These are phyloP conservation scores for Thecaphora thlaspeos DNA, from an alignment of 1,284 basidiomycete species.

Conservation along the genomic window DNA sequence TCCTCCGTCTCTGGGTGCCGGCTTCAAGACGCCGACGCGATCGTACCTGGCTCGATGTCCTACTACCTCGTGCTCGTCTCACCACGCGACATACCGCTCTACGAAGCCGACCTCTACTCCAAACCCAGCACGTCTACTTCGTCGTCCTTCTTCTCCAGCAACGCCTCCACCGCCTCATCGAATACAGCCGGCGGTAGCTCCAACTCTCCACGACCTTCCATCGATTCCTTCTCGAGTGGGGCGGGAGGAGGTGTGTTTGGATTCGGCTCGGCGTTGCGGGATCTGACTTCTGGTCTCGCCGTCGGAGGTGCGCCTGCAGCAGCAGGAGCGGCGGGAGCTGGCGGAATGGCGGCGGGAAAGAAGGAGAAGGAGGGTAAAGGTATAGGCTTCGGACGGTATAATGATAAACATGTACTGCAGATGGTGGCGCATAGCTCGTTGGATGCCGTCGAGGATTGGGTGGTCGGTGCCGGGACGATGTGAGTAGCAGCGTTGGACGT, in stretches of 20 bases:
- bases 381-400: constrained; percentile 24
- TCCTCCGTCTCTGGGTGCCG: too few species aligned
- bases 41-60: constrained; percentile 10
- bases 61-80: constrained; percentile 56
- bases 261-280: constrained; percentile 9
- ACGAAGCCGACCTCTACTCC: constrained; percentile 51
- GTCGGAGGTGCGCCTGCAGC: background rate
- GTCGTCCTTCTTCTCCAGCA: constrained; percentile 7
- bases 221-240: background rate
- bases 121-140: constrained; percentile 17
- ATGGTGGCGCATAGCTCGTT: constrained; percentile 55
- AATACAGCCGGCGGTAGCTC: background rate
- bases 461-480: constrained; percentile 38
- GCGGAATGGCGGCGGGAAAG: constrained; percentile 1
- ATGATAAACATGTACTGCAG: constrained; percentile 38
- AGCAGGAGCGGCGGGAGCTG: background rate
- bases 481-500: constrained; percentile 14
- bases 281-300: constrained; percentile 6
- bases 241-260: constrained; percentile 12
- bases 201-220: background rate
- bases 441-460: constrained; percentile 52
- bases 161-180: background rate
- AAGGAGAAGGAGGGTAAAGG: constrained; percentile 28
- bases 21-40: too few species aligned
- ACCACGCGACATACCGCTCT: constrained; percentile 53